A percentile compares a stretch with the other conserved stretches of the same genome.
Evolutionary conservation across 208 protist genomes (phyloP).

Genomic region (Zelonia costaricensis): DNA sequence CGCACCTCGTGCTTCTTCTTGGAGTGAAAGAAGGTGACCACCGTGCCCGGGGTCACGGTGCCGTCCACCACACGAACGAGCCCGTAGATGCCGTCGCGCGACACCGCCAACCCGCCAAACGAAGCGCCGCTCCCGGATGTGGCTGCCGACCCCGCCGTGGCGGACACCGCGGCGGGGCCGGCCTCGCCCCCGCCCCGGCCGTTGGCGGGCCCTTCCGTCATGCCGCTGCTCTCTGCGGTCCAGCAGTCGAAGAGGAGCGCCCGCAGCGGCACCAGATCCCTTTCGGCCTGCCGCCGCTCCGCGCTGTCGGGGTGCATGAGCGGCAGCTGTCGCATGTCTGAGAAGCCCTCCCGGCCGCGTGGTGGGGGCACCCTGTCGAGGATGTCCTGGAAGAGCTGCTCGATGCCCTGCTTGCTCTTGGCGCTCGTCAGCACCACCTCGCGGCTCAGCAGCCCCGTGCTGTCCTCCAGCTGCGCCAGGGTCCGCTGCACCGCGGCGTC

Average conservation of each 20-base stretch:
- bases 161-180: slow-evolving; percentile 1
- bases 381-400: slow-evolving; percentile 88
- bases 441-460: slow-evolving; percentile 81
- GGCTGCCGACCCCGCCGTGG: not conserved
- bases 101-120: slow-evolving; percentile 19
- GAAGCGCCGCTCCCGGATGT: not conserved
- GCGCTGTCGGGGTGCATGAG: slow-evolving; percentile 59
- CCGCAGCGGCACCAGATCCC: slow-evolving; percentile 79
- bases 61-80: slow-evolving; percentile 92
- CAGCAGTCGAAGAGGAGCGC: slow-evolving; percentile 97
- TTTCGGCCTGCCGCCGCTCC: slow-evolving; percentile 48
- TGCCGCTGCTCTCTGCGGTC: slow-evolving; percentile 92
- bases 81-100: slow-evolving; percentile 63
- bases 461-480: slow-evolving; percentile 83
- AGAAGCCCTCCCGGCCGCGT: slow-evolving; percentile 45
- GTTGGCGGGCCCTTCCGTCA: slow-evolving; percentile 43
- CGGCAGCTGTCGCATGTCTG: slow-evolving; percentile 79
- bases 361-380: slow-evolving; percentile 92
- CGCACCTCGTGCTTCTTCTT: slow-evolving; percentile 77
- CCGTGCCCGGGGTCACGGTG: slow-evolving; percentile 77
- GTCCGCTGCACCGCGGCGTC: slow-evolving; percentile 70
- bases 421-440: slow-evolving; percentile 92
- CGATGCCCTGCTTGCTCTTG: slow-evolving; percentile 90
- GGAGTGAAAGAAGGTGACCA: slow-evolving; percentile 66
- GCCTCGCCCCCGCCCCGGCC: not conserved